Conservation (phyloP, 192 early-diverging fungal species). For the Martensiomyces pterosporus region DNA sequence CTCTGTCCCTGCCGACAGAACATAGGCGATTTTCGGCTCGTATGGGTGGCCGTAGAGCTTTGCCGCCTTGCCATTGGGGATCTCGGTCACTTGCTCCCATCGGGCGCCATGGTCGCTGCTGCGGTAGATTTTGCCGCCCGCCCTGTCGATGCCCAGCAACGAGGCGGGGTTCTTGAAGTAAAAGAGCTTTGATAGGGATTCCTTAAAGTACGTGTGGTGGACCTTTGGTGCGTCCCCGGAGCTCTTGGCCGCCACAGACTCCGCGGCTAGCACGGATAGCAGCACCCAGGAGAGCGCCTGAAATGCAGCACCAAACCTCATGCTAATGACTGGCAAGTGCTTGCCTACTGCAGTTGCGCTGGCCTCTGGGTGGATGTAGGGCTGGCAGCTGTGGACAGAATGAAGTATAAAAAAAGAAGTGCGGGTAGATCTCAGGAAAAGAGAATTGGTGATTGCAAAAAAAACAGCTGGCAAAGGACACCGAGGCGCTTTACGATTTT, state of each 20-base stretch:
- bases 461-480: too few species aligned
- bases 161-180: conserved; percentile 37
- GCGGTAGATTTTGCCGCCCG: conserved; percentile 51
- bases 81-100: conserved; percentile 52
- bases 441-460: not conserved
- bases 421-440: conserved; percentile 2
- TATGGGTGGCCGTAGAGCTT: conserved; percentile 63
- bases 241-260: conserved; percentile 1
- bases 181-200: conserved; percentile 36
- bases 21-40: conserved; percentile 54
- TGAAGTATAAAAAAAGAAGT: conserved; percentile 3
- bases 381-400: too few species aligned
- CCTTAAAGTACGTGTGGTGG: conserved; percentile 35
- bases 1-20: conserved; percentile 22
- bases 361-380: too few species aligned
- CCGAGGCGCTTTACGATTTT: too few species aligned
- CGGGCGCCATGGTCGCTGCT: conserved; percentile 64
- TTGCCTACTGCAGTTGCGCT: too few species aligned
- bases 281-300: too few species aligned
- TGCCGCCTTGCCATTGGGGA: conserved; percentile 42
- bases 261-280: not conserved
- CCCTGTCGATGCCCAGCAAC: conserved; percentile 55
- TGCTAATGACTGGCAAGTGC: too few species aligned
- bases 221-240: conserved; percentile 18
- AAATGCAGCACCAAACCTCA: too few species aligned